phyloP scores from a whole-genome alignment of 176 grass and related monocot genomes.

The Tuctoria greenei region DNA sequence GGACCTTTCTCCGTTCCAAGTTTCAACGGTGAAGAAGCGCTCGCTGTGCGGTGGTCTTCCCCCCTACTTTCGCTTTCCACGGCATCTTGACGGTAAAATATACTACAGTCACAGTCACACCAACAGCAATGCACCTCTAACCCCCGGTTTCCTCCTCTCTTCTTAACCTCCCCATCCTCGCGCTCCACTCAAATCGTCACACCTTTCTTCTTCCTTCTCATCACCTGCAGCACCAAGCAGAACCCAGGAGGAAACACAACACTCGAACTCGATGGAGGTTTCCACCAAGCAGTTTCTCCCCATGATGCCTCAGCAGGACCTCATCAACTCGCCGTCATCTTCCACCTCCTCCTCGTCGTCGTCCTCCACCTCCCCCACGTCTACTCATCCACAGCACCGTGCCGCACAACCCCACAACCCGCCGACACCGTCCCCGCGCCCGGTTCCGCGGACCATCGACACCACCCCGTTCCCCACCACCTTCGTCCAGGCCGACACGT shows the following conservation, averaged over 20 bases:
- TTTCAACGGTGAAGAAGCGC: not conserved
- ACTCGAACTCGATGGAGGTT: slow-evolving; percentile 38
- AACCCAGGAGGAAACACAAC: slow-evolving; percentile 27
- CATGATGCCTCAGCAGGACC: slow-evolving; percentile 33
- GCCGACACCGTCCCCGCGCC: slow-evolving; percentile 31
- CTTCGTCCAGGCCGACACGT: slow-evolving; percentile 88
- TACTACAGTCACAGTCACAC: slow-evolving; percentile 44
- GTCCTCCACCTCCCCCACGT: slow-evolving; percentile 35
- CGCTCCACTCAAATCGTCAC: slow-evolving; percentile 36
- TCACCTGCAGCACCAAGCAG: not conserved
- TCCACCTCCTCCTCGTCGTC: slow-evolving; percentile 31
- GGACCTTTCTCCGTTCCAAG: not conserved
- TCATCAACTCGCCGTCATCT: slow-evolving; percentile 41
- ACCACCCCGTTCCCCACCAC: slow-evolving; percentile 90
- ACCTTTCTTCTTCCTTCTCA: not conserved
- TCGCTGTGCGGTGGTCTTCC: not conserved
- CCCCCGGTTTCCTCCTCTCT: not conserved
- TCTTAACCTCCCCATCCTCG: slow-evolving; percentile 44
- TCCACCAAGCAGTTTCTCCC: slow-evolving; percentile 44
- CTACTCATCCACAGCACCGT: slow-evolving; percentile 26
- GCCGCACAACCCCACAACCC: slow-evolving; percentile 30
- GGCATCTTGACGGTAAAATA: not conserved
- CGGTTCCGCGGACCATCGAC: slow-evolving; percentile 74
- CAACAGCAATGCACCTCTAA: slow-evolving; percentile 40
- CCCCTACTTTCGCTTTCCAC: slow-evolving; percentile 13